Percentiles rank a stretch among this genome's conserved stretches.
Conservation (phyloP, 768 basidiomycete species). For the button mushroom (Agaricus bisporus) region DNA sequence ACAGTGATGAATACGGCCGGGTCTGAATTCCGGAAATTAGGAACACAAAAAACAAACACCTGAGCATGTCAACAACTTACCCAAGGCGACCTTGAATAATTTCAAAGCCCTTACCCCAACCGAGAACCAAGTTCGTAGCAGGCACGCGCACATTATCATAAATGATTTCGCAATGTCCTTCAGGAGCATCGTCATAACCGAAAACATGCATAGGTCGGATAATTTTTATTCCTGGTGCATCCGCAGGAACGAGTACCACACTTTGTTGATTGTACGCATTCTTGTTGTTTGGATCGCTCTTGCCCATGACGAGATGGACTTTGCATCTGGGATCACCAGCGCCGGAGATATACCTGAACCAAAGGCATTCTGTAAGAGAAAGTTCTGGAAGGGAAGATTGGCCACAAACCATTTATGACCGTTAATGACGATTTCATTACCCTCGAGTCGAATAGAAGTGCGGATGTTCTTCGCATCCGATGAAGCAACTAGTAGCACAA, state of each 20-base stretch:
- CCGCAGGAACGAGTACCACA: slow-evolving; percentile 90
- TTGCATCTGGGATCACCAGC: slow-evolving; percentile 90
- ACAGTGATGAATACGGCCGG: slow-evolving; percentile 95
- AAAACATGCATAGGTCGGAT: slow-evolving; percentile 93
- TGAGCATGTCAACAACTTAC: too few species aligned
- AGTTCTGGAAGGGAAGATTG: not conserved
- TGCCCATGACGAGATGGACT: slow-evolving; percentile 91
- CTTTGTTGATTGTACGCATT: slow-evolving; percentile 81
- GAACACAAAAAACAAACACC: too few species aligned
- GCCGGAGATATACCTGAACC: slow-evolving; percentile 88
- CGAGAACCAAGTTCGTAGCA: slow-evolving; percentile 72
- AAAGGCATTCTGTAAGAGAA: not conserved
- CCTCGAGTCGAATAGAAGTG: slow-evolving; percentile 79
- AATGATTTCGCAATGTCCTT: slow-evolving; percentile 93
- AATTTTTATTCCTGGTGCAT: slow-evolving; percentile 80
- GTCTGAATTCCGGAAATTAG: slow-evolving; percentile 37
- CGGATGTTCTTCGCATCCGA: slow-evolving; percentile 95
- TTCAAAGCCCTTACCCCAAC: slow-evolving; percentile 96
- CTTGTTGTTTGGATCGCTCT: slow-evolving; percentile 82
- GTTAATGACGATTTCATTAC: slow-evolving; percentile 85
- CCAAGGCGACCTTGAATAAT: slow-evolving; percentile 96
- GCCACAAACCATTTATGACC: slow-evolving; percentile 91
- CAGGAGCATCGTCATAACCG: slow-evolving; percentile 92
- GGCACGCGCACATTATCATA: slow-evolving; percentile 95
- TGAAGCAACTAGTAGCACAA: slow-evolving; percentile 63